These are phyloP conservation scores for Carex parvula DNA, from an alignment of 176 grass and related monocot species.

Conservation along the genomic window DNA sequence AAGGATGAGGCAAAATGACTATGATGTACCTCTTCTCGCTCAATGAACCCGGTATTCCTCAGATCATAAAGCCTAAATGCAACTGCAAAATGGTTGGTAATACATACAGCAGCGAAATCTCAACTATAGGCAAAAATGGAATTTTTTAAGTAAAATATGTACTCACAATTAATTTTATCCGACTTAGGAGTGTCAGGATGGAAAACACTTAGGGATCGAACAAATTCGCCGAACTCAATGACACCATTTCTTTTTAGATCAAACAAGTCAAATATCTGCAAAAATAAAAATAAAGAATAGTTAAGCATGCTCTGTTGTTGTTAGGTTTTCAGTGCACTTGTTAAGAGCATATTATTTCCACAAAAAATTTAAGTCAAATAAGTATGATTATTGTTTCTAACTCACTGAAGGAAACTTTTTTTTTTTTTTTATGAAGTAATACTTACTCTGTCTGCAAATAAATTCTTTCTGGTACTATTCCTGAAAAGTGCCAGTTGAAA, in stretches of 20 bases:
- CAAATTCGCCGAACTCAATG: conserved; percentile 80
- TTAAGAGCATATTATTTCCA: not conserved
- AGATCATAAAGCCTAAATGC: conserved; percentile 89
- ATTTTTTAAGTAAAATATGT: not conserved
- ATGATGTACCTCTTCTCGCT: conserved; percentile 60
- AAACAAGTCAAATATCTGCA: conserved; percentile 92
- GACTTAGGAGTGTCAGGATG: conserved; percentile 58
- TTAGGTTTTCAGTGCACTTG: no score
- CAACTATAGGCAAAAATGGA: not conserved
- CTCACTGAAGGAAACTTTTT: not conserved
- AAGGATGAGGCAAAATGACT: not conserved
- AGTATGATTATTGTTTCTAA: not conserved
- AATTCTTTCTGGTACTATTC: conserved; percentile 55
- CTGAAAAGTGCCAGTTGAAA: conserved; percentile 78
- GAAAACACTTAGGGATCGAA: conserved; percentile 73
- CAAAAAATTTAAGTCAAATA: not conserved
- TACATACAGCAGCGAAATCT: not conserved
- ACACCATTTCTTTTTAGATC: conserved; percentile 68
- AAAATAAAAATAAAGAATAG: not conserved
- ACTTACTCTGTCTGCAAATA: conserved; percentile 75
- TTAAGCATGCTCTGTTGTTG: not conserved
- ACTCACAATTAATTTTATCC: conserved; percentile 73
- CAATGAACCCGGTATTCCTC: conserved; percentile 64
- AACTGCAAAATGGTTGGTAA: conserved; percentile 45
- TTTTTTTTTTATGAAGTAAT: not conserved